Evolutionary conservation across 2,329 filamentous ascomycete species (phyloP), one percentile per base, ranked within the genome.

Genomic region (Botrytis aclada): DNA sequence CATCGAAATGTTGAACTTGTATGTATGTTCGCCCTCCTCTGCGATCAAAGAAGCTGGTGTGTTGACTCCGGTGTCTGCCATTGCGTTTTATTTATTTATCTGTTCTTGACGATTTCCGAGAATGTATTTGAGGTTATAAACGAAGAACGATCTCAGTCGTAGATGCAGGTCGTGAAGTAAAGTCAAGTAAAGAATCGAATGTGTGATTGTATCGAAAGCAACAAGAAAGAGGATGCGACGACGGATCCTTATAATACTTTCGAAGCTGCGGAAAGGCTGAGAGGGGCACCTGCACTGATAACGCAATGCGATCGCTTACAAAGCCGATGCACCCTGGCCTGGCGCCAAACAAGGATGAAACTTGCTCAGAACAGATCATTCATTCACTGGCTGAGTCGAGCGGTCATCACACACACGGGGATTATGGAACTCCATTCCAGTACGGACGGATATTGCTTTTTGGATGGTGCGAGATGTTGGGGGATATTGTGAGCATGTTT

Each of bases 1-100:
- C 96, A 99, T 99, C 84, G 86, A 87, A 83, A 98, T 89, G 84
- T 95, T 91, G 87, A 98, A 98, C 83, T 96, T 93, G 92, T 98
- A 98, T 78, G 90, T 93, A 86, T 97, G 94, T 63, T 75, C 75
- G 20, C 75, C 75, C 74, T 76, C 77, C 25, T 37, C 74, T 41
- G 65, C 67, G 51, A 70, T 25, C 14, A 69, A 60, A n/a, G 70
- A 18, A 65, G 63, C 58, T n/a, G 70, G 63, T 54, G 56, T 69
- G 14, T 61, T 64, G 20, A 39, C 43, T 32, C 29, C 58, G 2
- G 67, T 58, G 29, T 73, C 72, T 29, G 72, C 72, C 72, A 73
- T 73, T 60, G 43, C 32, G n/a, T 25, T n/a, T 14, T 65, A 3
- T 43, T 39, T 45, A 8, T 20, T 20, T 37, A 1, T 72, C 37